phyloP scores from a whole-genome alignment of 2,329 filamentous ascomycete genomes.

The Diaporthe nobilis region DNA sequence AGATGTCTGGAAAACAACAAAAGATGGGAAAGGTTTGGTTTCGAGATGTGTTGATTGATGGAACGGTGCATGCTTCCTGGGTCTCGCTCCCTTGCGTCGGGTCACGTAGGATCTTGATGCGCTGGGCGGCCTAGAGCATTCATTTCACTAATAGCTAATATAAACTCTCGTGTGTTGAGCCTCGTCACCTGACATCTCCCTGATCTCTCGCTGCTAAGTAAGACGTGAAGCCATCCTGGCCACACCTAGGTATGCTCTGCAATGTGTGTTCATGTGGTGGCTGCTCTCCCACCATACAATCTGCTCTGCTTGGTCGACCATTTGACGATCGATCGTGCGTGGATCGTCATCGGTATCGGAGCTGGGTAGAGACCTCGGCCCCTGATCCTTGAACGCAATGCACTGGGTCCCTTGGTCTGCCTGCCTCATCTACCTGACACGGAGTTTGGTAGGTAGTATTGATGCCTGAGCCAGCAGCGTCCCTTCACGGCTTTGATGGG shows the following conservation, averaged over 20 bases:
- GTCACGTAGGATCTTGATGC: slow-evolving; percentile 33
- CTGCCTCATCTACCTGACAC: slow-evolving; percentile 30
- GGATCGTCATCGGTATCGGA: slow-evolving; percentile 6
- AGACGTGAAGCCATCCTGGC: not conserved
- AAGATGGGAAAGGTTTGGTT: slow-evolving; percentile 37
- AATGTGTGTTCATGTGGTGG: not conserved
- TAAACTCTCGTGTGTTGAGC: slow-evolving; percentile 51
- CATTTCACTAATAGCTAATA: slow-evolving; percentile 52
- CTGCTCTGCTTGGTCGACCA: not conserved
- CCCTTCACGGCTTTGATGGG: not conserved
- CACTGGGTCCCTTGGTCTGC: slow-evolving; percentile 10
- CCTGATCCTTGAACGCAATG: slow-evolving; percentile 25
- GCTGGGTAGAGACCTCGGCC: not conserved
- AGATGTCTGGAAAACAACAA: slow-evolving; percentile 38
- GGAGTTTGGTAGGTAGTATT: slow-evolving; percentile 17
- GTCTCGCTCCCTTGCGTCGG: slow-evolving; percentile 7
- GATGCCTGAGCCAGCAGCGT: slow-evolving; percentile 21
- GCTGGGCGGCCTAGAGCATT: slow-evolving; percentile 34
- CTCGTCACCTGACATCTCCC: slow-evolving; percentile 39
- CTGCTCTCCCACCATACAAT: too few species aligned
- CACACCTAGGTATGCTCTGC: too few species aligned
- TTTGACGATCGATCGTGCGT: slow-evolving; percentile 17
- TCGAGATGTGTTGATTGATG: slow-evolving; percentile 34
- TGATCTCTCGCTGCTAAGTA: not conserved
- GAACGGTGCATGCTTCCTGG: slow-evolving; percentile 33